Evolutionary conservation across 108 stramenopile species (phyloP).

Genomic region (Chaetoceros muelleri): DNA sequence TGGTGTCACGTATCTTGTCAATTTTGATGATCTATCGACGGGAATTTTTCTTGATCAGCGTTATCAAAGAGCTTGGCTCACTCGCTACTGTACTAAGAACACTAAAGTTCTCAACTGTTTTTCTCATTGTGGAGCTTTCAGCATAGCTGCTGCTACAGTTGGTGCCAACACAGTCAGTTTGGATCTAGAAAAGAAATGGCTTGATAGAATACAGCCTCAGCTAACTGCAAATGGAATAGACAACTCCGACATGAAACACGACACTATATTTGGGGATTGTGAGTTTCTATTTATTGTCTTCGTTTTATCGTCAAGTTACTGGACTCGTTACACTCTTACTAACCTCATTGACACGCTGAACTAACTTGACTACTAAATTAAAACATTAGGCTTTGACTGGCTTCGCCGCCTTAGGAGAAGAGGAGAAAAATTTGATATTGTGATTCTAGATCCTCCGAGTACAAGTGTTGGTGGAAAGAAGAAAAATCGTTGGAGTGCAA

Average conservation of each 20-base stretch:
- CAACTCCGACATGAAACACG: constrained; percentile 66
- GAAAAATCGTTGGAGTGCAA: constrained; percentile 75
- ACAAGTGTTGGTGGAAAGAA: constrained; percentile 62
- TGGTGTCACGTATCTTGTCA: constrained; percentile 55
- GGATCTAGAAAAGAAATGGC: constrained; percentile 76
- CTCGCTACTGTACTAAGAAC: constrained; percentile 38
- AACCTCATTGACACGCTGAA: not conserved
- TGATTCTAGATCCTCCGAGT: constrained; percentile 79
- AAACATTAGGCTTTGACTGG: constrained; percentile 55
- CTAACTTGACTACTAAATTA: not conserved
- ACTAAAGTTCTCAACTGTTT: constrained; percentile 79
- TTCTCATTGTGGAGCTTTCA: constrained; percentile 75
- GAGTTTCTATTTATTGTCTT: constrained; percentile 12
- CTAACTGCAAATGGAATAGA: constrained; percentile 70
- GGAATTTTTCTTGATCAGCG: constrained; percentile 79
- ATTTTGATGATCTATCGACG: constrained; percentile 67
- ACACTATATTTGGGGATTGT: constrained; percentile 79
- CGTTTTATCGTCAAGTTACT: no score
- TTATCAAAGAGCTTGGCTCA: constrained; percentile 61
- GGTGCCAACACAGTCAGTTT: constrained; percentile 68
- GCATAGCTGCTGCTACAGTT: constrained; percentile 66
- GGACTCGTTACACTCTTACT: not conserved
- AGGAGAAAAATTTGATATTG: constrained; percentile 76
- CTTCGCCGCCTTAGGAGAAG: constrained; percentile 56
- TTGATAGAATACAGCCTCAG: constrained; percentile 61